phyloP scores from a whole-genome alignment of 2,329 filamentous ascomycete species.

The Aspergillus ruber region DNA sequence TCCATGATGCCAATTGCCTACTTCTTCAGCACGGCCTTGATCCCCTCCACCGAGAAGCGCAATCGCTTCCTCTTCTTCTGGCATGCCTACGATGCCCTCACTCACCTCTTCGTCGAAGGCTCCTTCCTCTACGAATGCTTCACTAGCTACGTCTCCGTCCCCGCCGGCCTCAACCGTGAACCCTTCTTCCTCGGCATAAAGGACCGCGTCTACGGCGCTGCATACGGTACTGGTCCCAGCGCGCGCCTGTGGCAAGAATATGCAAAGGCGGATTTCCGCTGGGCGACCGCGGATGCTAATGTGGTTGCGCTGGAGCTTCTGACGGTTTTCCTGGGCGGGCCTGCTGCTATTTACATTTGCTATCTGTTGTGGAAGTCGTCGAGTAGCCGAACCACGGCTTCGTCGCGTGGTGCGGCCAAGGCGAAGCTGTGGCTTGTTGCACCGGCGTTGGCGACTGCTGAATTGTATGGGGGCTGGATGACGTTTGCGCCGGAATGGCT shows the following conservation, averaged over 20 bases:
- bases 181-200: slow-evolving; percentile 49
- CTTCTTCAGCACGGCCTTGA: slow-evolving; percentile 40
- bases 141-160: slow-evolving; percentile 55
- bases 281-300: slow-evolving; percentile 53
- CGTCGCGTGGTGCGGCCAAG: slow-evolving; percentile 20
- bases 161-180: slow-evolving; percentile 23
- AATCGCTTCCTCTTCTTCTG: slow-evolving; percentile 82
- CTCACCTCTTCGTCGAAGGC: slow-evolving; percentile 86
- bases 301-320: slow-evolving; percentile 56
- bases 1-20: slow-evolving; percentile 51
- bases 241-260: slow-evolving; percentile 60
- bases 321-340: slow-evolving; percentile 55
- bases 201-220: slow-evolving; percentile 53
- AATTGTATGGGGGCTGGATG: slow-evolving; percentile 60
- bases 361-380: slow-evolving; percentile 40
- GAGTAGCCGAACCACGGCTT: slow-evolving; percentile 8
- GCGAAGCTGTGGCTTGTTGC: slow-evolving; percentile 51
- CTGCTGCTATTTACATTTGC: slow-evolving; percentile 53
- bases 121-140: slow-evolving; percentile 92
- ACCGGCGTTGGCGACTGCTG: slow-evolving; percentile 53
- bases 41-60: slow-evolving; percentile 49
- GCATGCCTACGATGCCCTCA: slow-evolving; percentile 88
- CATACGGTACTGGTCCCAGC: slow-evolving; percentile 50
- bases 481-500: slow-evolving; percentile 62
- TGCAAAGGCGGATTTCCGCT: slow-evolving; percentile 56